These are phyloP conservation scores for Macrolepiota fuliginosa DNA, from an alignment of 768 basidiomycete species.

Conservation along the genomic window DNA sequence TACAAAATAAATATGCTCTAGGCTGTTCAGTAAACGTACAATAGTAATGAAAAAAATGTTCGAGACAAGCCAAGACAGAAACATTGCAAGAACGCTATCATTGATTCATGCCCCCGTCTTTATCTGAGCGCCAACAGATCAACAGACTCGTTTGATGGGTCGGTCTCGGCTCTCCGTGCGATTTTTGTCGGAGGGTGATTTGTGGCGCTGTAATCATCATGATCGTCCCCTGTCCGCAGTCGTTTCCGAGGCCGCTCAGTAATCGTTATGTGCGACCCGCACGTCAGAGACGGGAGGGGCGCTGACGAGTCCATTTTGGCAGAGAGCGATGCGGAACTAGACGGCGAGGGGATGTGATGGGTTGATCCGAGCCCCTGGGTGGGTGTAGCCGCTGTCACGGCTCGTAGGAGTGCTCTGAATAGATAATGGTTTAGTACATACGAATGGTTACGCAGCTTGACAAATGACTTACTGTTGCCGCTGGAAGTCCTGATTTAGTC, in stretches of 20 bases:
- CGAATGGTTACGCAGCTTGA: too few relatives aligned
- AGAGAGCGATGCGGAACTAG: background rate
- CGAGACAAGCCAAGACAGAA: too few relatives aligned
- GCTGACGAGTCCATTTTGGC: background rate
- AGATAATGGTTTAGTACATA: background rate
- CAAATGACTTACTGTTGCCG: slow-evolving; percentile 2
- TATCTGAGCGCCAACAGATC: background rate
- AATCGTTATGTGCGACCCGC: background rate
- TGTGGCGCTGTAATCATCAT: background rate
- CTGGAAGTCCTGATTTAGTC: slow-evolving; percentile 26
- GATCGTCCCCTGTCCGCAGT: background rate
- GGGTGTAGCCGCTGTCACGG: background rate
- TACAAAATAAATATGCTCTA: background rate
- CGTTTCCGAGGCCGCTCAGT: background rate
- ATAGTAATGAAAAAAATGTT: too few relatives aligned
- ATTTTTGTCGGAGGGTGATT: background rate
- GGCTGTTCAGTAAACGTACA: too few relatives aligned
- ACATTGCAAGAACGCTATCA: too few relatives aligned
- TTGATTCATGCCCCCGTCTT: background rate
- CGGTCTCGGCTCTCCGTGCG: background rate
- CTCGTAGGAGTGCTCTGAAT: background rate
- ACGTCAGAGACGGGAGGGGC: background rate
- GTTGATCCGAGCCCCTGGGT: background rate
- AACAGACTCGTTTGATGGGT: background rate
- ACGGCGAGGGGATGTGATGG: background rate